These are phyloP conservation scores for Eurotiales sp. DNA, from an alignment of 2,329 filamentous ascomycete genomes.

Conservation along the genomic window DNA sequence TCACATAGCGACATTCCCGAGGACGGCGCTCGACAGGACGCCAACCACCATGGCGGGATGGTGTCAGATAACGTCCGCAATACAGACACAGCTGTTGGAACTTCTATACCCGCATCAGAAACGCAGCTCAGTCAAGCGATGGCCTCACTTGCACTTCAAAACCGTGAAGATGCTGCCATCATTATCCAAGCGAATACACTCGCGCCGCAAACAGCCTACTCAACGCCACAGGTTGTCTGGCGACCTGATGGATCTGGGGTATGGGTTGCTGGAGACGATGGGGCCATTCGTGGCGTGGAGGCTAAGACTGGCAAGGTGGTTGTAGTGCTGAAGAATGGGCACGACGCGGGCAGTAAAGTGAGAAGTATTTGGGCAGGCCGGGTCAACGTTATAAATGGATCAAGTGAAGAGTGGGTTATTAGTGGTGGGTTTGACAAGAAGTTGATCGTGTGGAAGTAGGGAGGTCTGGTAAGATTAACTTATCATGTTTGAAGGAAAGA, in stretches of 20 bases:
- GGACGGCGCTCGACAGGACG: not conserved
- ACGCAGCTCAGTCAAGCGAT: constrained; percentile 53
- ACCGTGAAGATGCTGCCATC: constrained; percentile 59
- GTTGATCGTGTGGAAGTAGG: constrained; percentile 53
- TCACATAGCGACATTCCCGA: not conserved
- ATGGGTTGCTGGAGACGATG: constrained; percentile 64
- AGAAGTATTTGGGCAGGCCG: constrained; percentile 55
- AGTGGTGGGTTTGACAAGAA: constrained; percentile 63
- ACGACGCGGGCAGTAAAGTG: constrained; percentile 57
- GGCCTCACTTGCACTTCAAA: constrained; percentile 49
- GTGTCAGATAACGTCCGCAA: constrained; percentile 17
- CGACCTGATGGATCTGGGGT: constrained; percentile 58
- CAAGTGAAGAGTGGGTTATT: constrained; percentile 52
- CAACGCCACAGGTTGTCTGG: constrained; percentile 60
- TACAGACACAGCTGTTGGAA: not conserved
- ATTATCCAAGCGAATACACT: constrained; percentile 56
- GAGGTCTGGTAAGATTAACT: not conserved
- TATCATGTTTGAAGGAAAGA: too few species aligned
- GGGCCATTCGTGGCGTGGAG: constrained; percentile 58
- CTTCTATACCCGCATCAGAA: constrained; percentile 15
- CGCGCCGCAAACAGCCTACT: constrained; percentile 62
- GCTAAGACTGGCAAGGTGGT: constrained; percentile 56
- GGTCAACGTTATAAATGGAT: constrained; percentile 30
- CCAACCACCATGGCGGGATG: not conserved
- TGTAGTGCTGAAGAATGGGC: constrained; percentile 46